Evolutionary conservation across 108 stramenopile species (phyloP).

Genomic region (Licmophora abbreviata): DNA sequence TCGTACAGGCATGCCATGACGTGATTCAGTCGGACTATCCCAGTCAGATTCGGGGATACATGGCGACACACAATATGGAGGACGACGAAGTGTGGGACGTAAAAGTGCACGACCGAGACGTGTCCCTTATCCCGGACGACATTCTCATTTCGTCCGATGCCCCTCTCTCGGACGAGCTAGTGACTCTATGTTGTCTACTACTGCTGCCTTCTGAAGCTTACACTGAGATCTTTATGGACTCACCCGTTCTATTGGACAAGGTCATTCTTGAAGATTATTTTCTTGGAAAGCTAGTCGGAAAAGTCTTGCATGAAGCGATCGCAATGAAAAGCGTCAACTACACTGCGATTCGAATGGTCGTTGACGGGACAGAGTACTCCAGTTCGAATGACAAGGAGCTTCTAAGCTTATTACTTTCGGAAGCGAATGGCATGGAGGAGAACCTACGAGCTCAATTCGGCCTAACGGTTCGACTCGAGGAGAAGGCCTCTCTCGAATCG

Average conservation of each 20-base stretch:
- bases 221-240: conserved; percentile 22
- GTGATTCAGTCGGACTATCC: conserved; percentile 26
- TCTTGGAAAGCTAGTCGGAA: conserved; percentile 57
- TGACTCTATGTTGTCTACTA: conserved; percentile 49
- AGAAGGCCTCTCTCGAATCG: conserved; percentile 21
- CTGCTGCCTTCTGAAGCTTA: conserved; percentile 61
- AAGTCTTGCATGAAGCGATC: conserved; percentile 35
- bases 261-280: conserved; percentile 52
- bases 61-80: conserved; percentile 6
- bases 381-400: conserved; percentile 2
- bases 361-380: neutral
- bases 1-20: conserved; percentile 32
- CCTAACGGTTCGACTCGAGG: conserved; percentile 43
- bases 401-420: too few species aligned
- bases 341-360: conserved; percentile 5
- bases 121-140: conserved; percentile 20
- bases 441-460: conserved; percentile 34
- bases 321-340: conserved; percentile 20
- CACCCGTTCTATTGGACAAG: conserved; percentile 14
- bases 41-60: conserved; percentile 9
- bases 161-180: conserved; percentile 50
- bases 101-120: conserved; percentile 2
- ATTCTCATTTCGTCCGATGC: conserved; percentile 13
- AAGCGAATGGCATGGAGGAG: conserved; percentile 8
- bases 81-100: conserved; percentile 20